phyloP scores from a whole-genome alignment of 1,139 yeast species.

The Saccharomycopsis hybrid region DNA sequence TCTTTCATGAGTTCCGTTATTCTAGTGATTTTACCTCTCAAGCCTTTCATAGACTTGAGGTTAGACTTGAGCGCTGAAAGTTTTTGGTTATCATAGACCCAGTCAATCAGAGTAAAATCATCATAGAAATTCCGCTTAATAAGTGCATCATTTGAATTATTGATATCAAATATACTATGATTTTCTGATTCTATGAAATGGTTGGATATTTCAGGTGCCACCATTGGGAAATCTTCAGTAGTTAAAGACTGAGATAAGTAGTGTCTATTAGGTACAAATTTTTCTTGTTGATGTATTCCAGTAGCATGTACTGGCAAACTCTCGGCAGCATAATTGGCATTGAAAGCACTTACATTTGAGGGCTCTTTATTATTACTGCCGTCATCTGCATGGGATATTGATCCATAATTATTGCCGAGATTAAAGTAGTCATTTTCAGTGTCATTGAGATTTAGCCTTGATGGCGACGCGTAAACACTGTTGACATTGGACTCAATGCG shows the following conservation, averaged over 20 bases:
- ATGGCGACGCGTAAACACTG: background rate
- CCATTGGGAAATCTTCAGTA: constrained; percentile 5
- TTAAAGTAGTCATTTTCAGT: constrained; percentile 3
- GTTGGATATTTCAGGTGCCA: constrained; percentile 9
- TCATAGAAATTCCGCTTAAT: constrained; percentile 40
- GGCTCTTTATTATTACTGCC: background rate
- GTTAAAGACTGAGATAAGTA: constrained; percentile 4
- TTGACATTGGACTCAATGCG: background rate
- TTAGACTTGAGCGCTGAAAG: constrained; percentile 42
- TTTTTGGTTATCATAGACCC: constrained; percentile 48
- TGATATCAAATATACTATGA: constrained; percentile 4
- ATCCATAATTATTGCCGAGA: constrained; percentile 2
- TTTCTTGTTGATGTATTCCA: too few species aligned
- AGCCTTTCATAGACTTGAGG: constrained; percentile 31
- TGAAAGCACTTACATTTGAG: too few species aligned
- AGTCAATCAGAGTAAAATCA: constrained; percentile 65
- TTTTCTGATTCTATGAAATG: constrained; percentile 13
- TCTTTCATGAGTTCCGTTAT: constrained; percentile 33
- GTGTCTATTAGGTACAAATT: background rate
- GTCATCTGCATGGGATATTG: background rate
- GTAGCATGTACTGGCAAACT: background rate
- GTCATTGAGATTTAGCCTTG: background rate
- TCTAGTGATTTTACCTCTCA: constrained; percentile 30
- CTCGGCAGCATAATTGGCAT: background rate
- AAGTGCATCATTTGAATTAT: background rate